Base-by-base conservation (phyloP, 2,329 filamentous ascomycete species). In the Monascus ruber region DNA sequence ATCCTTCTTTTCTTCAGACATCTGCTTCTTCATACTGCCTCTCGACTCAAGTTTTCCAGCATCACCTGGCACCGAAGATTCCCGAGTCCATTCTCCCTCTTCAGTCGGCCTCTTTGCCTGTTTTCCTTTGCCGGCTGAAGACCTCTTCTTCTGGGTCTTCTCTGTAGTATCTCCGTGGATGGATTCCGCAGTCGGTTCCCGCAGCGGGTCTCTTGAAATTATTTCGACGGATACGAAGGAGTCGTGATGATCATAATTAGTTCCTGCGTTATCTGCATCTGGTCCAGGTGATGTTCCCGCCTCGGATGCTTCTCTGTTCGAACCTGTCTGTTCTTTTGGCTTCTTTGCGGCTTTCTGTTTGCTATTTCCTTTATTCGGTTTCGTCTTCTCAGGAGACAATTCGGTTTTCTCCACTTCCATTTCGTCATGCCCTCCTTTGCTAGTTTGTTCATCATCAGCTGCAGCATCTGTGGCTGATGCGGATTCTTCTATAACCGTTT, bases 191-290 rank as follows among this genome's bases (percentile, higher is more conserved):
- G 62, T 56, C 3, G 54, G 52, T 27, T 64, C 56, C 39, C 57
- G 45, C 6, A 52, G 58, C 29, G 51, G 53, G 10, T 59, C 51
- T 11, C 49, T 53, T 9, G 49, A 49, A 28, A 44, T 41, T 17
- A 59, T 54, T 38, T 56, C 52, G 11, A 57, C 53, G 4, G 55
- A 54, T 5, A 58, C 39, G 6, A 55, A 50, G 5, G 58, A 59
- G 35, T 54, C 51, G 17, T 58, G 54, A 11, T 38, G 46, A 24
- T 47, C 42, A 6, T 38, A 24, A n/a, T 47, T 43, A 33, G 35
- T 39, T 11, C 43, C 34, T 27, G 40, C 36, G 32, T 42, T 34
- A 26, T 26, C 29, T 2, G 31, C 10, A 6, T 42, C 34, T 24
- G 11, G 4, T n/a, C 37, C 34, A 26, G 33, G 34, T 4, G 35